Conservation (phyloP, 805 yeast species). For the Candida insectorum region DNA sequence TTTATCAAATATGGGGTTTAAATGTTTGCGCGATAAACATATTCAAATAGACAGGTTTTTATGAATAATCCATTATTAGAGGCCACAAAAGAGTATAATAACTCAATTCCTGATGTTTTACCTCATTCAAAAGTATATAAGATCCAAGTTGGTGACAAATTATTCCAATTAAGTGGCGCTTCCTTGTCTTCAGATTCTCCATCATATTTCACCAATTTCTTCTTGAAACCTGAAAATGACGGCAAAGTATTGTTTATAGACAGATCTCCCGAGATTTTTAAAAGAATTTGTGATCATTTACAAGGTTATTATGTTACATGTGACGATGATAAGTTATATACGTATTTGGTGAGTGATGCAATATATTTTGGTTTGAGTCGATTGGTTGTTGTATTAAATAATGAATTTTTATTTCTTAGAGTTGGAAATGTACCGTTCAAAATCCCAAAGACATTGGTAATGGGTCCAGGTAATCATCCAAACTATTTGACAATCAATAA, state of each 20-base stretch:
- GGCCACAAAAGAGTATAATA: slow-evolving; percentile 32
- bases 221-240: slow-evolving; percentile 38
- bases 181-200: slow-evolving; percentile 85
- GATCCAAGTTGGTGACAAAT: slow-evolving; percentile 63
- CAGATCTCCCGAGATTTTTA: slow-evolving; percentile 68
- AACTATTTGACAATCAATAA: slow-evolving; percentile 71
- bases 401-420: slow-evolving; percentile 49
- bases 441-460: slow-evolving; percentile 54
- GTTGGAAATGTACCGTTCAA: slow-evolving; percentile 62
- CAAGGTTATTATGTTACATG: slow-evolving; percentile 75
- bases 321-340: slow-evolving; percentile 45
- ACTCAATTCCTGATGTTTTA: slow-evolving; percentile 47
- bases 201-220: slow-evolving; percentile 78
- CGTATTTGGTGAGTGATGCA: slow-evolving; percentile 66
- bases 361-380: slow-evolving; percentile 64
- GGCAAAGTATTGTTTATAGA: slow-evolving; percentile 60
- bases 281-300: slow-evolving; percentile 63
- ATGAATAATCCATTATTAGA: slow-evolving; percentile 7
- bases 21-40: background rate
- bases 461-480: slow-evolving; percentile 65
- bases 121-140: slow-evolving; percentile 70
- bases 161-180: slow-evolving; percentile 74
- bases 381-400: slow-evolving; percentile 43
- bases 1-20: background rate
- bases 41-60: background rate